phyloP scores from a whole-genome alignment of 1,284 basidiomycete species.

The Laetiporus sulphureus region DNA sequence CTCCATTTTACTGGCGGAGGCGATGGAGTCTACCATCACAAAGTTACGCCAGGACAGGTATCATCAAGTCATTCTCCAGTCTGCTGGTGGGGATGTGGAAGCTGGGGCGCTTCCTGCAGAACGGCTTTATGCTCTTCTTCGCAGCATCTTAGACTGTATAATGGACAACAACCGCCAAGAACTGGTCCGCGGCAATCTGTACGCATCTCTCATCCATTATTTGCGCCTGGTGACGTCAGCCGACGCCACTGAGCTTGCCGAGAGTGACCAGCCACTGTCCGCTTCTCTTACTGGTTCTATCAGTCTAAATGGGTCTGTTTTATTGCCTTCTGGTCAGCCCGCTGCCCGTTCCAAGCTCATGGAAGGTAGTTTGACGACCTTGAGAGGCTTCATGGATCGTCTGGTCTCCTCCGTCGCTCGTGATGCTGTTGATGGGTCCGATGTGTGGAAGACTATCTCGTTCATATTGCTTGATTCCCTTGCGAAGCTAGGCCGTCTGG shows the following conservation, averaged over 20 bases:
- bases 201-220: slow-evolving; percentile 86
- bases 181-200: slow-evolving; percentile 94
- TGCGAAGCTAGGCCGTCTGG: slow-evolving; percentile 55
- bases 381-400: slow-evolving; percentile 66
- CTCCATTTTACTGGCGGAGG: slow-evolving; percentile 76
- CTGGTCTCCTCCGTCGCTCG: slow-evolving; percentile 75
- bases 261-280: too few species aligned
- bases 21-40: slow-evolving; percentile 76
- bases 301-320: too few species aligned
- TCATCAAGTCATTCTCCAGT: slow-evolving; percentile 59
- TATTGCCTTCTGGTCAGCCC: not conserved
- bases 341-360: slow-evolving; percentile 35
- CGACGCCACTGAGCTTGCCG: too few species aligned
- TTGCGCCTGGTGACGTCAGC: slow-evolving; percentile 61
- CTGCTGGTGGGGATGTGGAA: slow-evolving; percentile 47
- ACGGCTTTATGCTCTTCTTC: slow-evolving; percentile 71
- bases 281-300: too few species aligned
- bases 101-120: slow-evolving; percentile 73
- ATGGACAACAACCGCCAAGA: slow-evolving; percentile 77
- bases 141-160: slow-evolving; percentile 72
- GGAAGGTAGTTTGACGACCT: slow-evolving; percentile 50
- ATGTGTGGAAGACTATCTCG: slow-evolving; percentile 94
- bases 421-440: slow-evolving; percentile 90
- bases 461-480: slow-evolving; percentile 84
- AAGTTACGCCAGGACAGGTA: slow-evolving; percentile 76